Evolutionary conservation across 1,139 yeast genomes (phyloP).

Genomic region (Blastobotrys arbuscula): DNA sequence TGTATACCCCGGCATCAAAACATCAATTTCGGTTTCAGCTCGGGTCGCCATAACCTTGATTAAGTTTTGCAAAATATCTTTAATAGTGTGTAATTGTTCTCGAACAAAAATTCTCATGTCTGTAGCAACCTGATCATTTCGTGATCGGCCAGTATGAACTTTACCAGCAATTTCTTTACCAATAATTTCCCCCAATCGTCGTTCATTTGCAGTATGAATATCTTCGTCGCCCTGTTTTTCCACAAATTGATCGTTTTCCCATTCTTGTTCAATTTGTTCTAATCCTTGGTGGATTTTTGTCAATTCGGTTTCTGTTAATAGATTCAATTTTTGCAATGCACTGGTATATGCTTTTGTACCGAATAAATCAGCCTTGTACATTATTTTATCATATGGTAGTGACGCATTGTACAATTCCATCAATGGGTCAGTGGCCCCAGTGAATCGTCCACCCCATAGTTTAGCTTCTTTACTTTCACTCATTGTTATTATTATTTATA

Average conservation of each 20-base stretch:
- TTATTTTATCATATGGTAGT: slow-evolving; percentile 86
- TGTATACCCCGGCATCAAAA: slow-evolving; percentile 97
- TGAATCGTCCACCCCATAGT: slow-evolving; percentile 99
- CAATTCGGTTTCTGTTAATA: slow-evolving; percentile 67
- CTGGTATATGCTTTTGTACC: slow-evolving; percentile 91
- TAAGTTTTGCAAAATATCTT: slow-evolving; percentile 53
- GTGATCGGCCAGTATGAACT: slow-evolving; percentile 96
- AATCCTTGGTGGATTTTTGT: slow-evolving; percentile 77
- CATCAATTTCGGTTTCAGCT: slow-evolving; percentile 80
- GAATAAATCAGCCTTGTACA: slow-evolving; percentile 90
- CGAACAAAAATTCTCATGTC: slow-evolving; percentile 95
- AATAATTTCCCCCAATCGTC: slow-evolving; percentile 92
- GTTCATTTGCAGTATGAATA: slow-evolving; percentile 97
- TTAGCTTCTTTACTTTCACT: slow-evolving; percentile 33
- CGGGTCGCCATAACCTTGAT: slow-evolving; percentile 64
- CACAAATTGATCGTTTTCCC: slow-evolving; percentile 68
- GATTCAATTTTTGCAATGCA: slow-evolving; percentile 74
- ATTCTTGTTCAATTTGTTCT: slow-evolving; percentile 63
- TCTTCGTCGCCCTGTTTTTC: slow-evolving; percentile 96
- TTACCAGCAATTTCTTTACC: slow-evolving; percentile 94
- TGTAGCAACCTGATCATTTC: slow-evolving; percentile 98
- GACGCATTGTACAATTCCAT: slow-evolving; percentile 98
- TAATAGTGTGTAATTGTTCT: slow-evolving; percentile 58
- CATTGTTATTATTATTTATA: background rate
- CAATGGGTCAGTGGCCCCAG: slow-evolving; percentile 91